Evolutionary conservation across 1,284 basidiomycete species (phyloP).

Genomic region (Tausonia pullulans): DNA sequence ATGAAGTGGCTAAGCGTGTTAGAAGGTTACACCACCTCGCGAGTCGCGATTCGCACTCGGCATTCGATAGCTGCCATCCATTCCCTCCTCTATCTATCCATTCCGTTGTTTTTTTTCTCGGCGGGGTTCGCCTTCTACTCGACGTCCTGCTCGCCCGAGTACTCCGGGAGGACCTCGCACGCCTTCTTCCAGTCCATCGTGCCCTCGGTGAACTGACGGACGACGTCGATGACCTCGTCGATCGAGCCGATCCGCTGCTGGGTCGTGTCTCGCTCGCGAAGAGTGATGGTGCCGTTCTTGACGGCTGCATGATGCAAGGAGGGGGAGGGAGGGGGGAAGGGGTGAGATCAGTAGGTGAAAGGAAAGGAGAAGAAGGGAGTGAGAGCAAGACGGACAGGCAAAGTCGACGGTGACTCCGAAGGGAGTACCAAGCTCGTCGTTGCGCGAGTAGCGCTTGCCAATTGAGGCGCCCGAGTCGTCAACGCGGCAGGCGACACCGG

Average conservation of each 20-base stretch:
- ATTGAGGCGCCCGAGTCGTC: conserved; percentile 94
- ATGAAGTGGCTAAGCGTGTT: too few species aligned
- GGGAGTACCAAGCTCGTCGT: conserved; percentile 96
- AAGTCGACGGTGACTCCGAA: conserved; percentile 96
- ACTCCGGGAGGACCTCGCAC: conserved; percentile 57
- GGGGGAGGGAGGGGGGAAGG: conserved; percentile 10
- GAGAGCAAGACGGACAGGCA: conserved; percentile 58
- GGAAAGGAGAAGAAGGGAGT: neutral
- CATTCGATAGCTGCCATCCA: too few species aligned
- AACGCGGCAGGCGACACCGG: conserved; percentile 81
- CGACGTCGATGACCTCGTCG: conserved; percentile 75
- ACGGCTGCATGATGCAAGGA: conserved; percentile 45
- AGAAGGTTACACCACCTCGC: too few species aligned
- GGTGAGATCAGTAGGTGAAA: neutral
- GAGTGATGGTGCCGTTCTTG: conserved; percentile 77
- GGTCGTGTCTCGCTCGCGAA: conserved; percentile 89
- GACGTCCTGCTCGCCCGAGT: conserved; percentile 83
- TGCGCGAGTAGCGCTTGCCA: conserved; percentile 92
- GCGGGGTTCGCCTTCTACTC: conserved; percentile 27
- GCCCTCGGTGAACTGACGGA: conserved; percentile 64
- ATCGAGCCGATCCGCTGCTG: conserved; percentile 84
- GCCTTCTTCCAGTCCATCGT: conserved; percentile 68
- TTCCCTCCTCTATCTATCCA: too few species aligned
- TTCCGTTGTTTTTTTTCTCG: too few species aligned
- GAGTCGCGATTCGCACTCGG: too few species aligned